Evolutionary conservation across 371 early-diverging fungal genomes (phyloP), one percentile per base, ranked within the genome.

Genomic region (Rhizopus arrhizus): DNA sequence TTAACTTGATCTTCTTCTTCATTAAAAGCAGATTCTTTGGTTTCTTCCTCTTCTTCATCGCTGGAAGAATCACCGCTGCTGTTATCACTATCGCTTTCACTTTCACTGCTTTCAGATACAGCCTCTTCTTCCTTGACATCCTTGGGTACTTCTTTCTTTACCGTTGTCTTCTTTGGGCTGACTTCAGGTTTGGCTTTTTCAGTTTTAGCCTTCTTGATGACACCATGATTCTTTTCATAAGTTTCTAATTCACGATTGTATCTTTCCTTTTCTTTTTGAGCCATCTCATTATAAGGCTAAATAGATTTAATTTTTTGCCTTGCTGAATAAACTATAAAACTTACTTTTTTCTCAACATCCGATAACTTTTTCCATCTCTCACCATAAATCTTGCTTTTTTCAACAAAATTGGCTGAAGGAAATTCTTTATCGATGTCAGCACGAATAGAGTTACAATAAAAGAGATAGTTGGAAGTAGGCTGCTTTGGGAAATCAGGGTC

Each of bases 401-500:
- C 64, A 36, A 46, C 16, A 13, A 63, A 57, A 13, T 45, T 52
- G 22, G 57, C 45, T 4, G 50, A 43, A 29, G 63, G 63, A 13
- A 52, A 4, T 13, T 38, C 47, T 42, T 47, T 52, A 13, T 63
- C 58, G 6, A 63, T 36, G 16, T 51, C 22, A 3, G 56, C 57
- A 34, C 58, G 41, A 31, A 63, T 63, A 3, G 58, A 36, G 31
- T 48, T 58, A 6, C 48, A 52, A 16, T 48, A 64, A 10, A 56
- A 13, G 16, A 64, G 53, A 41, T 47, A 64, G 13, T 47, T 64
- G 38, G 58, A 47, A 33, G 49, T 29, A 51, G 64, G 64, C 4
- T 35, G 57, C 15, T 64, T 64, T 12, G 64, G 64, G 6, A 58
- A 53, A 34, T 64, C 53, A 12, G 64, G 64, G 41, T 64, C 64